Evolutionary conservation across 805 yeast genomes (phyloP).

Genomic region (Candida hungchunana): DNA sequence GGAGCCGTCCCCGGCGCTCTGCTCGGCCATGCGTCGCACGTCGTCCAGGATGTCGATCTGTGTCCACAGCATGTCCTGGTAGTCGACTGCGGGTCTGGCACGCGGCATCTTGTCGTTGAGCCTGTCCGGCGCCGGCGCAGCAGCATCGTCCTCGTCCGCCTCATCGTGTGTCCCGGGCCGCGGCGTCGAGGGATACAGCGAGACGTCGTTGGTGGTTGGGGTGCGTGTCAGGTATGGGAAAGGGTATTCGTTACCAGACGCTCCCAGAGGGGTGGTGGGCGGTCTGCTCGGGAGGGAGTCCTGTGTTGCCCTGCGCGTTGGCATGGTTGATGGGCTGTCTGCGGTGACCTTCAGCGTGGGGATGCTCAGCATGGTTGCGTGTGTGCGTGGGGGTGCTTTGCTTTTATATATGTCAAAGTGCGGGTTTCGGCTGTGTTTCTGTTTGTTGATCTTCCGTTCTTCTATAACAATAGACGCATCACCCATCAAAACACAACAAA

Average conservation of each 20-base stretch:
- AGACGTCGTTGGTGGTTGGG: slow-evolving; percentile 3
- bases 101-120: slow-evolving; percentile 46
- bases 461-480: too few relatives aligned
- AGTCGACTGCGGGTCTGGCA: slow-evolving; percentile 55
- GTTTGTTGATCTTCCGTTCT: background rate
- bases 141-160: background rate
- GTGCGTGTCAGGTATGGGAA: slow-evolving; percentile 2
- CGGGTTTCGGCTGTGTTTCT: background rate
- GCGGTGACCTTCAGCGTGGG: too few relatives aligned
- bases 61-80: slow-evolving; percentile 80
- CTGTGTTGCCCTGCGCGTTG: too few relatives aligned
- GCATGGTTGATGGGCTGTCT: too few relatives aligned
- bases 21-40: slow-evolving; percentile 42
- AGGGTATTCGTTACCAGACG: background rate
- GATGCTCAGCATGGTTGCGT: too few relatives aligned
- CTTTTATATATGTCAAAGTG: too few relatives aligned
- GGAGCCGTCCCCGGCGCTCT: slow-evolving; percentile 11
- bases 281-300: too few relatives aligned
- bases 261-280: too few relatives aligned
- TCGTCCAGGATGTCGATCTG: slow-evolving; percentile 84
- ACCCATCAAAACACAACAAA: too few relatives aligned
- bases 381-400: too few relatives aligned
- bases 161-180: slow-evolving; percentile 1
- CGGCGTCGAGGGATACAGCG: slow-evolving; percentile 1
- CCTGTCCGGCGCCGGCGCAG: slow-evolving; percentile 5